Evolutionary conservation across 352 stramenopile species (phyloP).

Genomic region (Globisporangium echinulatum): DNA sequence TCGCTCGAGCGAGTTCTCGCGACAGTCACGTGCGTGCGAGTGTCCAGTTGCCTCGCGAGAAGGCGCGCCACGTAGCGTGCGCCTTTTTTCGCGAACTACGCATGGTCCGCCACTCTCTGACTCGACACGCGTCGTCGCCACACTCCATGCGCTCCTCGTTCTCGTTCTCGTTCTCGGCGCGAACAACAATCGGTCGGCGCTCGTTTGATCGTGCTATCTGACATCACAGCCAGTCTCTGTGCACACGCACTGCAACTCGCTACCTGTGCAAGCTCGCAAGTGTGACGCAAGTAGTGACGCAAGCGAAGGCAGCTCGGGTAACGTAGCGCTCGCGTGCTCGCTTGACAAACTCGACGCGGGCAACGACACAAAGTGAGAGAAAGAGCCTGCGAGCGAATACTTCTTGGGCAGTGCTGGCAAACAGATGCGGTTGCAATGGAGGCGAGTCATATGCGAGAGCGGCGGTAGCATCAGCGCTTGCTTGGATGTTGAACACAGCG

Average conservation of each 20-base stretch:
- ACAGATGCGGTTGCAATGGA: neutral
- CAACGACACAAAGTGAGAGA: neutral
- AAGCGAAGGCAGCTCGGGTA: neutral
- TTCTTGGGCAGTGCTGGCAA: neutral
- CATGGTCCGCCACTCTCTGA: neutral
- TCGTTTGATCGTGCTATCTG: neutral
- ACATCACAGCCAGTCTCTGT: neutral
- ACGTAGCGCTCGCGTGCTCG: too few relatives aligned
- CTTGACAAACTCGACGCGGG: too few relatives aligned
- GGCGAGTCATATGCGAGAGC: neutral
- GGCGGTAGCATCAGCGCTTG: neutral
- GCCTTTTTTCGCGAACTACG: slow-evolving; percentile 1
- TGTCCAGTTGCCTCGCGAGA: slow-evolving; percentile 1
- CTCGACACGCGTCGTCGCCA: neutral
- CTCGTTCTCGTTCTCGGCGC: neutral
- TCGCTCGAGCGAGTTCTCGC: neutral
- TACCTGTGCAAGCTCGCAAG: neutral
- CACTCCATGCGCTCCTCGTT: neutral
- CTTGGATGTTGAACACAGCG: neutral
- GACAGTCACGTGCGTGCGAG: neutral
- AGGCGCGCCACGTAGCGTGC: neutral
- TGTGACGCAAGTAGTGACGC: neutral
- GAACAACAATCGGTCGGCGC: neutral
- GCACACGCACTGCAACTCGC: neutral
- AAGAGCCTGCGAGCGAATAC: neutral